Conservation (phyloP, 2,329 filamentous ascomycete species). For the Basipetospora chlamydospora region DNA sequence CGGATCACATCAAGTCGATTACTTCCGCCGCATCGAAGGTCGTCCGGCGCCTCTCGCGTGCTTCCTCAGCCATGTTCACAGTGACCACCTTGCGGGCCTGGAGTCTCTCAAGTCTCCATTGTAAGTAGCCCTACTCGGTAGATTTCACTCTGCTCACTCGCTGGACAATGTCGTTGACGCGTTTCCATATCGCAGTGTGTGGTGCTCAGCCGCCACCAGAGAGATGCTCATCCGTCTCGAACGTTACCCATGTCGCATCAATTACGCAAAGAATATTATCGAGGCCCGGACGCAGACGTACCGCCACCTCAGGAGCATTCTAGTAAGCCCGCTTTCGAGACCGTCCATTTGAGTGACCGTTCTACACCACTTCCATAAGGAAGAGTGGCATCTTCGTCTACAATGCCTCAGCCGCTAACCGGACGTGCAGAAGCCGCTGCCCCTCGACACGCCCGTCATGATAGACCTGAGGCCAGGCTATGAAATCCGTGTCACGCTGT, state of each 20-base stretch:
- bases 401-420: no score
- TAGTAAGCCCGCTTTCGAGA: no score
- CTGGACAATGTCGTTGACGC: no score
- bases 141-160: no score
- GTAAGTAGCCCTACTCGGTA: conserved; percentile 24
- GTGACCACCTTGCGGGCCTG: conserved; percentile 72
- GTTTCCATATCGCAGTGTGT: conserved; percentile 50
- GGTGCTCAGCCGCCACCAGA: conserved; percentile 73
- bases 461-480: conserved; percentile 59
- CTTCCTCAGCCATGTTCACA: conserved; percentile 87
- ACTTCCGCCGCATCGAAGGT: conserved; percentile 47
- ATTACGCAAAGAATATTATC: conserved; percentile 62
- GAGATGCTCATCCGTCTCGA: conserved; percentile 72
- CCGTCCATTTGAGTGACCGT: no score
- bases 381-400: no score
- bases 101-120: conserved; percentile 67
- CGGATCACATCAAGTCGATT: conserved; percentile 45
- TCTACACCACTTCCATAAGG: no score
- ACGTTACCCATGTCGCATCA: conserved; percentile 65
- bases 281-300: conserved; percentile 65
- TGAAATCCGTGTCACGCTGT: conserved; percentile 64
- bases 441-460: conserved; percentile 61
- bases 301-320: conserved; percentile 55
- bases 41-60: conserved; percentile 56
- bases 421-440: conserved; percentile 62